These are phyloP conservation scores for Phyllosticta citriasiana DNA, from an alignment of 2,329 filamentous ascomycete species.

Conservation along the genomic window DNA sequence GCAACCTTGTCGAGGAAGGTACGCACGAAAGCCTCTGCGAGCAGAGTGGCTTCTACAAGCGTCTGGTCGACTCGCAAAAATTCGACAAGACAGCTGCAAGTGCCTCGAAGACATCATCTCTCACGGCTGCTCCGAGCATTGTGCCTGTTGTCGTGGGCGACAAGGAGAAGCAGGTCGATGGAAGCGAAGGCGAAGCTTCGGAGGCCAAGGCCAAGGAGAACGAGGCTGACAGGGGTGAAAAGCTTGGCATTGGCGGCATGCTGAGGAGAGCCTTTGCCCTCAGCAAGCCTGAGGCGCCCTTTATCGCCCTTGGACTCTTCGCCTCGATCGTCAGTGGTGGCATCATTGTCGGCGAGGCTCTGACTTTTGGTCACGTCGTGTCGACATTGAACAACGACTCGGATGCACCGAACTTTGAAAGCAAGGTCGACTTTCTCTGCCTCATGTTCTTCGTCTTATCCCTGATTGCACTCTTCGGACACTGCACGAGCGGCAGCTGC, in stretches of 20 bases:
- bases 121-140: conserved; percentile 7
- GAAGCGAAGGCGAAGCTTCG: neutral
- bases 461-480: conserved; percentile 37
- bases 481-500: conserved; percentile 34
- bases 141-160: neutral
- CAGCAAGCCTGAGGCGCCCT: conserved; percentile 28
- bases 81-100: conserved; percentile 22
- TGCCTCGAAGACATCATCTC: conserved; percentile 7
- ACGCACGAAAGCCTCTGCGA: conserved; percentile 20
- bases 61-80: conserved; percentile 25
- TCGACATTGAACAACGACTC: conserved; percentile 39
- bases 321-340: conserved; percentile 38
- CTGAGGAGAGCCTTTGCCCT: conserved; percentile 16
- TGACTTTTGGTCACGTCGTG: conserved; percentile 46
- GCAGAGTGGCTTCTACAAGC: conserved; percentile 22
- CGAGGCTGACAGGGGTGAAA: neutral
- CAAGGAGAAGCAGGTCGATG: conserved; percentile 1
- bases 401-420: conserved; percentile 20
- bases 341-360: conserved; percentile 49
- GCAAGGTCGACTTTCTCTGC: conserved; percentile 32
- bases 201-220: neutral
- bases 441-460: conserved; percentile 45
- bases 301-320: conserved; percentile 32
- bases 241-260: conserved; percentile 16
- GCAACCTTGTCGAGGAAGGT: conserved; percentile 22